These are phyloP conservation scores for Sindora glabra DNA, from an alignment of 306 rosid genomes.

Conservation along the genomic window DNA sequence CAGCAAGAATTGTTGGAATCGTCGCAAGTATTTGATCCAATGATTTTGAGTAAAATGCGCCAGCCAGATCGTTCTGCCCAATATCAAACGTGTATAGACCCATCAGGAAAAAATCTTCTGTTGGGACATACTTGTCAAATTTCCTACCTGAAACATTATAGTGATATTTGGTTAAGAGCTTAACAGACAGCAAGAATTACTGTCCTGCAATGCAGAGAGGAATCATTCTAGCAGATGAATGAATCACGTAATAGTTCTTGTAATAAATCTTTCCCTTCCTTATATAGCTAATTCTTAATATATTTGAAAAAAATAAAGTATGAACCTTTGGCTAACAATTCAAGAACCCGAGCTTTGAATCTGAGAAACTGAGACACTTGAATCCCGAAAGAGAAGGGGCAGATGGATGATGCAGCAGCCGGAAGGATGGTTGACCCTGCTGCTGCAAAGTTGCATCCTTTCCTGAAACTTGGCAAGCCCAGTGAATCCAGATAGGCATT, in stretches of 20 bases:
- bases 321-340: conserved; percentile 49
- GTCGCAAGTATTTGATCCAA: conserved; percentile 68
- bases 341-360: conserved; percentile 68
- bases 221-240: no score
- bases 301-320: no score
- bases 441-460: conserved; percentile 87
- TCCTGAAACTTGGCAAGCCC: conserved; percentile 66
- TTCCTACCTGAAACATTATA: conserved; percentile 35
- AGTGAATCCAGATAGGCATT: conserved; percentile 75
- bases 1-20: conserved; percentile 53
- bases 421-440: conserved; percentile 84
- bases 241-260: no score
- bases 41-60: conserved; percentile 72
- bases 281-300: no score
- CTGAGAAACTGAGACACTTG: conserved; percentile 72
- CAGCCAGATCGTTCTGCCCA: conserved; percentile 90
- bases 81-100: conserved; percentile 88
- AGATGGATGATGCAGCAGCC: conserved; percentile 51
- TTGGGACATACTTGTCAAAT: conserved; percentile 48
- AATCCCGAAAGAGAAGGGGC: conserved; percentile 72
- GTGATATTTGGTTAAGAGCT: not conserved
- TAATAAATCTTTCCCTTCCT: no score
- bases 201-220: no score
- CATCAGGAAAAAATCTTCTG: conserved; percentile 41
- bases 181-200: not conserved